Evolutionary conservation across 23 red algal genomes (phyloP).

Genomic region (Pyropia yezoensis): DNA sequence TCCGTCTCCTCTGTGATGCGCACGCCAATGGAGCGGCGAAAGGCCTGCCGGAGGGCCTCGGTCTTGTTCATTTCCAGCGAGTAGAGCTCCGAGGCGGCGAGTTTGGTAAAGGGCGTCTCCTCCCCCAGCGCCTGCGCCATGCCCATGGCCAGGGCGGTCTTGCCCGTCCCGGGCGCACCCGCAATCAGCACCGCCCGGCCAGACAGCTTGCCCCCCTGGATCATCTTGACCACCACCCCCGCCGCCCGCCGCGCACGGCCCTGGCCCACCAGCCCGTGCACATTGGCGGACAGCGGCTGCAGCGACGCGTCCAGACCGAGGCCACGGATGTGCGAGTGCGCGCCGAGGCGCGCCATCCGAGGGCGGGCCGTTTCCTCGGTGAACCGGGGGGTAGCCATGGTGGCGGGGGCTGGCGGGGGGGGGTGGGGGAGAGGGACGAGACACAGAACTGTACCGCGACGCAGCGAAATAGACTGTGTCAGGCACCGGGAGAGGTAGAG

Average conservation of each 20-base stretch:
- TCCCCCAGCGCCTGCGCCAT: constrained; percentile 89
- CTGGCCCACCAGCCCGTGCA: constrained; percentile 89
- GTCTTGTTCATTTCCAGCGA: constrained; percentile 99
- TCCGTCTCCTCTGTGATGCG: constrained; percentile 94
- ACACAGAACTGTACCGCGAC: too few species aligned
- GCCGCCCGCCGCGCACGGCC: constrained; percentile 76
- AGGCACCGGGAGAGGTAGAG: too few species aligned
- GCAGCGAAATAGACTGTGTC: too few species aligned
- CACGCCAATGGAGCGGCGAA: constrained; percentile 82
- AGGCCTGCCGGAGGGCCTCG: constrained; percentile 87
- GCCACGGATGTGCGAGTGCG: constrained; percentile 94
- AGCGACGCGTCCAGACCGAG: constrained; percentile 66
- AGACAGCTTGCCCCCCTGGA: constrained; percentile 67
- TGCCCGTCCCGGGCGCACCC: constrained; percentile 89
- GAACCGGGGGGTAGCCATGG: constrained; percentile 30
- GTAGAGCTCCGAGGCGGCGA: constrained; percentile 90
- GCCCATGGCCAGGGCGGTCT: constrained; percentile 94
- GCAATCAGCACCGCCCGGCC: constrained; percentile 89
- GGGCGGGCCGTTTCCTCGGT: constrained; percentile 29
- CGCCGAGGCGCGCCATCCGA: constrained; percentile 82
- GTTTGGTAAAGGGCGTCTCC: constrained; percentile 91
- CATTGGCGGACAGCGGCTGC: constrained; percentile 19
- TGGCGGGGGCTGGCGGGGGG: too few species aligned
- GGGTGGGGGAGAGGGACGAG: too few species aligned
- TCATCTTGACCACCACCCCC: constrained; percentile 79